Evolutionary conservation across 1,284 basidiomycete genomes (phyloP).

Genomic region (Sphagnurus paluster): DNA sequence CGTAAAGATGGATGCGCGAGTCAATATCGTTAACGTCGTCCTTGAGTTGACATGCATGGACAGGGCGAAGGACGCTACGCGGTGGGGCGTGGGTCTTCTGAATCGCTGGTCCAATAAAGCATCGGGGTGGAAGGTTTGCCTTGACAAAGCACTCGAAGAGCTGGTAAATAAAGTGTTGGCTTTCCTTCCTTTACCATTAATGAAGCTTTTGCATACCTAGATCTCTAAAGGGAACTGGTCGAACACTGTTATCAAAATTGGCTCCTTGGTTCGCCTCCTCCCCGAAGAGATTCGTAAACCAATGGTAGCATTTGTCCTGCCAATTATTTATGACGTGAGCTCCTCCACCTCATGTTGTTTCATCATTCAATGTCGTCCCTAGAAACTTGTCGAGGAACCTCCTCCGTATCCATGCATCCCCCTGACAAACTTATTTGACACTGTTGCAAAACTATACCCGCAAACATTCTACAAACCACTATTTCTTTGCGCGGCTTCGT

Average conservation of each 20-base stretch:
- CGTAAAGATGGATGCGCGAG: constrained; percentile 24
- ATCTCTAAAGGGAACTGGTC: constrained; percentile 45
- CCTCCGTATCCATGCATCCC: constrained; percentile 44
- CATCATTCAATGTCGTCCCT: neutral
- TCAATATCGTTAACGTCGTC: constrained; percentile 36
- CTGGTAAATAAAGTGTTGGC: constrained; percentile 36
- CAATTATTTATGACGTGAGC: constrained; percentile 54
- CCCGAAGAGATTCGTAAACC: constrained; percentile 46
- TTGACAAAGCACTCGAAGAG: constrained; percentile 42
- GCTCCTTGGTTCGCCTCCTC: constrained; percentile 39
- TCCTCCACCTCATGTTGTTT: neutral
- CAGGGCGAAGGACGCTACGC: constrained; percentile 24
- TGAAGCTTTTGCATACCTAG: constrained; percentile 31
- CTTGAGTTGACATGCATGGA: constrained; percentile 42
- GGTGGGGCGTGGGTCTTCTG: constrained; percentile 37
- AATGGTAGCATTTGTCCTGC: constrained; percentile 41
- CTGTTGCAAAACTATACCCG: constrained; percentile 54
- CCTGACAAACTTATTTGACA: constrained; percentile 51
- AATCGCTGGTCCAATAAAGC: constrained; percentile 41
- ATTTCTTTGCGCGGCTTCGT: constrained; percentile 67
- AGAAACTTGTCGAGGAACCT: constrained; percentile 48
- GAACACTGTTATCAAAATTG: constrained; percentile 37
- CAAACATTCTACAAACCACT: constrained; percentile 76
- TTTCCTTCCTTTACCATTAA: constrained; percentile 1
- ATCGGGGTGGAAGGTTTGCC: constrained; percentile 39